Evolutionary conservation across 345 rosid genomes (phyloP), one percentile per base, ranked within the genome.

Genomic region (Passiflora organensis): DNA sequence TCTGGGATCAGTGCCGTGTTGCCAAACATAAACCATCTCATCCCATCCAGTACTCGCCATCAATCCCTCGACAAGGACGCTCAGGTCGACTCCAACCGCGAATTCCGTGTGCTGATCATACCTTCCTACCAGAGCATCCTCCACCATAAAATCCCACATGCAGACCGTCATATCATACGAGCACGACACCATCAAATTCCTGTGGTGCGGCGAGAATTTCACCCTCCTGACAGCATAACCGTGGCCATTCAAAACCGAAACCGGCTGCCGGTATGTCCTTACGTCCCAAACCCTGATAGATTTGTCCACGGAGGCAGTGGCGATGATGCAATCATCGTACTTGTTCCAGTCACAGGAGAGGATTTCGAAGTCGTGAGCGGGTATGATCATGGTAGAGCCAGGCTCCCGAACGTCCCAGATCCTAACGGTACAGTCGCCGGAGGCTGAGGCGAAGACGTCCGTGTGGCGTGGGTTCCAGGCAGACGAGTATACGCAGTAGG

Each of bases 1-100:
- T 77, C 88, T 78, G 0, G 97, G 97, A 52, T 86, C 97, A 66
- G 81, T 89, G 59, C 99, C 95, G 18, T 89, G 89, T 66, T 84
- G 99, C 97, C 97, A 89, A 53, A 89, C 82, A 9, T 81, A 89
- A 37, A 93, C 97, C 51, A 86, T 58, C 75, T 85, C 97, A 16
- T 93, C 99, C 99, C 97, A 93, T 14, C 97, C 96, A 0, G 99
- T 82, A 41, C 96, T 93, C 4, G 95, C 96, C 68, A 89, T 60
- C 15, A 89, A 64, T 15, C 97, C 97, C 53, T 93, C 95, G 16
- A 93, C 97, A 62, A 93, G 97, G 65, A 93, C 95, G 57, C 95
- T 89, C 84, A 89, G 73, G 54, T 93, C 96, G 0, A 93, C 80
- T 41, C 97, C 97, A 4, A 86, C 95, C 0, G 85, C 88, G 22